phyloP scores from a whole-genome alignment of 2,329 filamentous ascomycete species.

The Periglandula ipomoeae region DNA sequence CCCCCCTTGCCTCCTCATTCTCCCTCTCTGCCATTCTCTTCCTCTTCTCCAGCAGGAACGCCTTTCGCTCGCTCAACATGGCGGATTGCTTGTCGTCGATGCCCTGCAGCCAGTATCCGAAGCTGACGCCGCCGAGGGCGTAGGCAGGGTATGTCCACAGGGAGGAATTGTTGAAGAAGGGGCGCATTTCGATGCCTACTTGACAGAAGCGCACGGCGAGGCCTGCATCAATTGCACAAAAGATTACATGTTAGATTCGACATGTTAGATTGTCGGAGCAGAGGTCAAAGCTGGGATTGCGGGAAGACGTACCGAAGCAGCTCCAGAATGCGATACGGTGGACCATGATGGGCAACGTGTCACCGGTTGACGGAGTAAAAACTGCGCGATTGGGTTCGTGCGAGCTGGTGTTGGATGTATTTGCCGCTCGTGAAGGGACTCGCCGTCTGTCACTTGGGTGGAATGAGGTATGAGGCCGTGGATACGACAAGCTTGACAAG shows the following conservation, averaged over 20 bases:
- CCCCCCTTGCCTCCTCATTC: slow-evolving; percentile 11
- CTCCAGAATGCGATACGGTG: slow-evolving; percentile 70
- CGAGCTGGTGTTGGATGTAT: background rate
- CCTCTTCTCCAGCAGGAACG: slow-evolving; percentile 79
- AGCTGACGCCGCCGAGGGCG: slow-evolving; percentile 74
- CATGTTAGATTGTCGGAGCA: too few relatives aligned
- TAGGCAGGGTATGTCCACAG: slow-evolving; percentile 92
- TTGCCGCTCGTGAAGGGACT: background rate
- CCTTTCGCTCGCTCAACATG: slow-evolving; percentile 69
- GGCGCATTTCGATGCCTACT: slow-evolving; percentile 96
- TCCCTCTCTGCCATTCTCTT: slow-evolving; percentile 48
- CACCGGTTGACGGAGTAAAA: too few relatives aligned
- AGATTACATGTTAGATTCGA: background rate
- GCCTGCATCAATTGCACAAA: slow-evolving; percentile 45
- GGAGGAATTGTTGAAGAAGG: slow-evolving; percentile 74
- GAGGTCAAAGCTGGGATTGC: too few relatives aligned
- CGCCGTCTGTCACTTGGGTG: background rate
- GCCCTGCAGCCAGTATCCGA: slow-evolving; percentile 94
- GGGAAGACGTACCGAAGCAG: slow-evolving; percentile 68
- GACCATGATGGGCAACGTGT: slow-evolving; percentile 40
- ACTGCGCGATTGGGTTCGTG: background rate
- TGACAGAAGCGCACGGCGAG: slow-evolving; percentile 90
- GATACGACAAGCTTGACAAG: background rate
- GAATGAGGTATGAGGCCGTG: too few relatives aligned
- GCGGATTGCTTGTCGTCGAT: slow-evolving; percentile 76